A percentile compares a stretch with the other conserved stretches of the same genome.
Conservation (phyloP, 306 rosid species). For the Rosa lucieae region DNA sequence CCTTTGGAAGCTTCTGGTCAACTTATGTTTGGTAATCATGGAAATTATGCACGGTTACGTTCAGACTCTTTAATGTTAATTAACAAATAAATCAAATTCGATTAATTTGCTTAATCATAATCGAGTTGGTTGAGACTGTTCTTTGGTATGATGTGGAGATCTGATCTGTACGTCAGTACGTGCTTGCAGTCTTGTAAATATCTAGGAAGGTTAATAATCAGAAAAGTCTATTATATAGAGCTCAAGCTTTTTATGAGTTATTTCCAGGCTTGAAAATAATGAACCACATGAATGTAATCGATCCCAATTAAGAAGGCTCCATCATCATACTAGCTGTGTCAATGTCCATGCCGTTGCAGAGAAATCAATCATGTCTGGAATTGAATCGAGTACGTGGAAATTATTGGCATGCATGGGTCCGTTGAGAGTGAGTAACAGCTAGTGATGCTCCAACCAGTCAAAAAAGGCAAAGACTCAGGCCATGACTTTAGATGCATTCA, state of each 20-base stretch:
- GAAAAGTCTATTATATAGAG: no score
- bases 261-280: no score
- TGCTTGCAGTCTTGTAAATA: neutral
- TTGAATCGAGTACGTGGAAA: neutral
- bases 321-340: neutral
- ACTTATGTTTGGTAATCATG: neutral
- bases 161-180: neutral
- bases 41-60: neutral
- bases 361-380: neutral
- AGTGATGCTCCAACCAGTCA: neutral
- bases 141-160: neutral
- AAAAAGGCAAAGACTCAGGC: neutral
- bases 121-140: neutral
- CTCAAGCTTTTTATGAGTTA: no score
- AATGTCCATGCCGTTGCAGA: neutral
- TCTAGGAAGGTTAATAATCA: no score
- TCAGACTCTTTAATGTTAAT: neutral
- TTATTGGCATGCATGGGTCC: slow-evolving; percentile 1
- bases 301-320: neutral
- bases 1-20: slow-evolving; percentile 9
- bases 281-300: no score
- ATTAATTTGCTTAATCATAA: neutral
- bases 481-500: neutral
- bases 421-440: neutral
- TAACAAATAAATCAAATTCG: neutral